phyloP scores from a whole-genome alignment of 805 yeast genomes.

The Metschnikowia kofuensis region DNA sequence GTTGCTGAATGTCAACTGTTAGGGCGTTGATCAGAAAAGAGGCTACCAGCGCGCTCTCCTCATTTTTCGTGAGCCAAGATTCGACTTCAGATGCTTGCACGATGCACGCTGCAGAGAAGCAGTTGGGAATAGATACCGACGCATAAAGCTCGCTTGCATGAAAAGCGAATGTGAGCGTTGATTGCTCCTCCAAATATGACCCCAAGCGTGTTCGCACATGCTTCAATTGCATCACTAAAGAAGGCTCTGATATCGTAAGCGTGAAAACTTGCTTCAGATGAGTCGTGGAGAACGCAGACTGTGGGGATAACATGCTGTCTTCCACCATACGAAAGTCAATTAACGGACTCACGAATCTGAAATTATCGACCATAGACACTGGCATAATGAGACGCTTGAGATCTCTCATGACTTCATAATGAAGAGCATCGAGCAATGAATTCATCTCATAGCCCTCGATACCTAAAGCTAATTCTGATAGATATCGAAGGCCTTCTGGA shows the following conservation, averaged over 20 bases:
- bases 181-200: constrained; percentile 10
- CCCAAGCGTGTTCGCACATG: constrained; percentile 10
- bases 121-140: constrained; percentile 23
- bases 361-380: constrained; percentile 35
- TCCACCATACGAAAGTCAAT: constrained; percentile 40
- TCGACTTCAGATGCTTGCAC: constrained; percentile 31
- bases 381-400: constrained; percentile 35
- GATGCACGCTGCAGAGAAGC: constrained; percentile 11
- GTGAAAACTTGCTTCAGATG: constrained; percentile 24
- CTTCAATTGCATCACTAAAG: constrained; percentile 29
- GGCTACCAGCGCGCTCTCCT: constrained; percentile 9
- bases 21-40: constrained; percentile 9
- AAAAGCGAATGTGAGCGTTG: constrained; percentile 23
- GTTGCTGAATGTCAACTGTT: constrained; percentile 18
- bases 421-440: constrained; percentile 61
- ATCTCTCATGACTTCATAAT: constrained; percentile 51
- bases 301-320: constrained; percentile 19
- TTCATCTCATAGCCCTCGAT: constrained; percentile 40
- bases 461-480: constrained; percentile 36
- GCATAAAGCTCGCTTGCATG: constrained; percentile 29
- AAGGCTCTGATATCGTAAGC: constrained; percentile 33
- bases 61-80: constrained; percentile 29
- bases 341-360: constrained; percentile 48
- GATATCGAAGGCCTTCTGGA: constrained; percentile 40
- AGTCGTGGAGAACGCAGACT: constrained; percentile 28